A percentile compares a stretch with the other conserved stretches of the same genome.
phyloP scores from a whole-genome alignment of 2,329 filamentous ascomycete species.

The Pestalotiopsis sp. region DNA sequence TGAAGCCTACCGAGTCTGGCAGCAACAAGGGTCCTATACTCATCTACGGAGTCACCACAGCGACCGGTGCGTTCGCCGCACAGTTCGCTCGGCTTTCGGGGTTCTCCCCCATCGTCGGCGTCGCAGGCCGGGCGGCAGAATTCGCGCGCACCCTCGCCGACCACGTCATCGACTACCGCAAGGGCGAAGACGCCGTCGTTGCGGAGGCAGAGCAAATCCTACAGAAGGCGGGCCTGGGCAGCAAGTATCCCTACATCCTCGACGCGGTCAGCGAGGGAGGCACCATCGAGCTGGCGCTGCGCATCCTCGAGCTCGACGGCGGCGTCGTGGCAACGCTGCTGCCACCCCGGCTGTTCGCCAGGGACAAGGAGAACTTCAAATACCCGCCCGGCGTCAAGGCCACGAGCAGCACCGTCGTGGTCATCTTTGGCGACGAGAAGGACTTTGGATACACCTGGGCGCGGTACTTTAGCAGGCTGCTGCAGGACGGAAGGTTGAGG shows the following conservation, averaged over 20 bases:
- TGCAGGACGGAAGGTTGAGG: constrained; percentile 42
- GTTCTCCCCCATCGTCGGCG: constrained; percentile 63
- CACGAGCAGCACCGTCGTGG: constrained; percentile 23
- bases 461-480: constrained; percentile 36
- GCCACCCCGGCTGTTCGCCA: constrained; percentile 28
- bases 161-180: constrained; percentile 61
- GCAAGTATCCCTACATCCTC: constrained; percentile 51
- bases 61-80: constrained; percentile 61
- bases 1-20: not conserved
- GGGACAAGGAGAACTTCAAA: constrained; percentile 26
- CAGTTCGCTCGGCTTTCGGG: constrained; percentile 57
- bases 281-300: constrained; percentile 44
- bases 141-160: constrained; percentile 58
- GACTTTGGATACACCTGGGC: constrained; percentile 35
- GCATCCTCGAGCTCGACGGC: constrained; percentile 42
- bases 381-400: constrained; percentile 21
- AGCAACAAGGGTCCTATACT: constrained; percentile 35
- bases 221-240: constrained; percentile 40
- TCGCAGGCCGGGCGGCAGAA: constrained; percentile 54
- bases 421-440: constrained; percentile 22
- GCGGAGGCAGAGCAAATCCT: constrained; percentile 36
- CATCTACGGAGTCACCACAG: constrained; percentile 57
- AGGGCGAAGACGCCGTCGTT: constrained; percentile 55
- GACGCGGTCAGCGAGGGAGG: constrained; percentile 61
- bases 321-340: constrained; percentile 42